A percentile compares a stretch with the other conserved stretches of the same genome.
These are phyloP conservation scores for Geranium incanum DNA, from an alignment of 441 rosid species.

Conservation along the genomic window DNA sequence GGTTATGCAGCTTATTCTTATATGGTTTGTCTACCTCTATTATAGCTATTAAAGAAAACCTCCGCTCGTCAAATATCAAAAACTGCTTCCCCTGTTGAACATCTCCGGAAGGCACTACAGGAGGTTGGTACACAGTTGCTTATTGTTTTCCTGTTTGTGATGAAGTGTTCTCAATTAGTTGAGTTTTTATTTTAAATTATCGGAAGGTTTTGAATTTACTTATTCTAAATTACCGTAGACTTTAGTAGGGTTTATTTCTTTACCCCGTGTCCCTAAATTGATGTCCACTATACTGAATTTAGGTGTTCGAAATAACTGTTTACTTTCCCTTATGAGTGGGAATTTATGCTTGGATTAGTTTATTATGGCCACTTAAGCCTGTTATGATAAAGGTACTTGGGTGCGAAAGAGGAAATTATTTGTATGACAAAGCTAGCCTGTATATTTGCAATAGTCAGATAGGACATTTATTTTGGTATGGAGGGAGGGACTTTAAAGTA, in stretches of 20 bases:
- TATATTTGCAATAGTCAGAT: background rate
- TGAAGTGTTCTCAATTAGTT: background rate
- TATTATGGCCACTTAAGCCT: background rate
- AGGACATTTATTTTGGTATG: background rate
- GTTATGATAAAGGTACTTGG: background rate
- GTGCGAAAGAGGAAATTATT: background rate
- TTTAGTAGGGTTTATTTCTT: background rate
- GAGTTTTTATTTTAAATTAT: background rate
- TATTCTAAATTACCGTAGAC: background rate
- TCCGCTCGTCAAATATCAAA: slow-evolving; percentile 74
- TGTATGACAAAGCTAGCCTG: too few species aligned
- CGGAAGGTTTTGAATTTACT: background rate
- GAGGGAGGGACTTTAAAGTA: slow-evolving; percentile 11
- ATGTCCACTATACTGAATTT: background rate
- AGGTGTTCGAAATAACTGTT: background rate
- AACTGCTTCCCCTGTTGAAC: slow-evolving; percentile 77
- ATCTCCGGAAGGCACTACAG: slow-evolving; percentile 63
- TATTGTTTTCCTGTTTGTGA: slow-evolving; percentile 12
- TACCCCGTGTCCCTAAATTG: background rate
- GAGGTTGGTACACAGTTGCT: slow-evolving; percentile 44
- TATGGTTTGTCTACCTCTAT: slow-evolving; percentile 32
- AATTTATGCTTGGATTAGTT: background rate
- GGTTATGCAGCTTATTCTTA: slow-evolving; percentile 35
- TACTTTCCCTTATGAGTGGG: background rate
- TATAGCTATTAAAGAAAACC: slow-evolving; percentile 90